Percentiles rank a stretch among this genome's conserved stretches.
Conservation (phyloP, 108 stramenopile genomes). For the Epipyxis sp. region DNA sequence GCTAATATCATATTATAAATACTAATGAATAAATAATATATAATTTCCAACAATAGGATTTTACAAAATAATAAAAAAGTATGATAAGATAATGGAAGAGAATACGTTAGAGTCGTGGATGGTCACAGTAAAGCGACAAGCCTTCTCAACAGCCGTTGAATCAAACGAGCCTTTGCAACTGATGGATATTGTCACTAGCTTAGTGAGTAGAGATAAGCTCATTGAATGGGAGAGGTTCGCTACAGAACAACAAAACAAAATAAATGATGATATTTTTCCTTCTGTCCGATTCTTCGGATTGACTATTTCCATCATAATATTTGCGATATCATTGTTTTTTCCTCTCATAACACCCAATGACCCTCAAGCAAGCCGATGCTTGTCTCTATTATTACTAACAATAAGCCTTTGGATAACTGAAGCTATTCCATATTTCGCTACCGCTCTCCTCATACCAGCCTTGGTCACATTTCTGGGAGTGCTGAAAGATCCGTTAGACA, state of each 20-base stretch:
- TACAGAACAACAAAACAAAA: slow-evolving; percentile 32
- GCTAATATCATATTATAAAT: no score
- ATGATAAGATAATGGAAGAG: slow-evolving; percentile 47
- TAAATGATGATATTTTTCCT: slow-evolving; percentile 33
- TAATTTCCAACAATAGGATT: no score
- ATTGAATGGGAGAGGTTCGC: slow-evolving; percentile 44
- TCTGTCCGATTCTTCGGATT: not conserved
- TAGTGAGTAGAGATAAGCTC: slow-evolving; percentile 51
- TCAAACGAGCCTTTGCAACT: slow-evolving; percentile 11
- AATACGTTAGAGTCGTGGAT: slow-evolving; percentile 34
- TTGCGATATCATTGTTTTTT: not conserved
- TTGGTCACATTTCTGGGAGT: slow-evolving; percentile 46
- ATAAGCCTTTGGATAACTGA: slow-evolving; percentile 50
- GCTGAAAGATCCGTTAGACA: not conserved
- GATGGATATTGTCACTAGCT: slow-evolving; percentile 37
- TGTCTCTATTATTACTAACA: slow-evolving; percentile 20
- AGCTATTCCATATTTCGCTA: slow-evolving; percentile 49
- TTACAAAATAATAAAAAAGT: slow-evolving; percentile 54
- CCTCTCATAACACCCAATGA: slow-evolving; percentile 19
- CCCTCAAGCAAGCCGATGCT: slow-evolving; percentile 22
- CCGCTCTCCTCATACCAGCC: slow-evolving; percentile 48
- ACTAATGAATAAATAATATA: no score
- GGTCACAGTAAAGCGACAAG: slow-evolving; percentile 23
- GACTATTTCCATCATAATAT: not conserved
- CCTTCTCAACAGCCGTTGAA: slow-evolving; percentile 34